Evolutionary conservation across 1,284 basidiomycete species (phyloP).

Genomic region (Apiotrichum gracile): DNA sequence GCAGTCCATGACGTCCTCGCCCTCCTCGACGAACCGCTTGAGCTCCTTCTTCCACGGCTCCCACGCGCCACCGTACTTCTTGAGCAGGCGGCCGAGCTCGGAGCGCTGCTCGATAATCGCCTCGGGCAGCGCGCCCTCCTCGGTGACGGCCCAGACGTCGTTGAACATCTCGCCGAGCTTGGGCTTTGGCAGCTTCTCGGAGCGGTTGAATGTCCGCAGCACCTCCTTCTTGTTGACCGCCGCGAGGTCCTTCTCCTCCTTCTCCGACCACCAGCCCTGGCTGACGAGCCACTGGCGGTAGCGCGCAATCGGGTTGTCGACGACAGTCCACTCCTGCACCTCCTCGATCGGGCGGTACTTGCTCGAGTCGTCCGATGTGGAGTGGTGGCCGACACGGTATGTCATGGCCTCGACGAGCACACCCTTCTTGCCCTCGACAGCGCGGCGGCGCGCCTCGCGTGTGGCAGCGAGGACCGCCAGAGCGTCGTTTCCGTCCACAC

Average conservation of each 20-base stretch:
- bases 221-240: slow-evolving; percentile 65
- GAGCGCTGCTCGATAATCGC: slow-evolving; percentile 75
- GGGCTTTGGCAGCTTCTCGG: slow-evolving; percentile 65
- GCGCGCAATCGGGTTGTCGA: slow-evolving; percentile 81
- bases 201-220: slow-evolving; percentile 68
- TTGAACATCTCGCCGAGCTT: slow-evolving; percentile 75
- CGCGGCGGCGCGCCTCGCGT: slow-evolving; percentile 67
- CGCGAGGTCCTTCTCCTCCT: slow-evolving; percentile 68
- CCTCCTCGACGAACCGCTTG: slow-evolving; percentile 70
- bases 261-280: slow-evolving; percentile 76
- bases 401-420: slow-evolving; percentile 90
- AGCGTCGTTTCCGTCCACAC: slow-evolving; percentile 91
- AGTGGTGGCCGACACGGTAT: slow-evolving; percentile 90
- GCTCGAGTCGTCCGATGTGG: slow-evolving; percentile 88
- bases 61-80: slow-evolving; percentile 76
- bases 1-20: slow-evolving; percentile 57
- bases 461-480: slow-evolving; percentile 80
- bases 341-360: slow-evolving; percentile 79
- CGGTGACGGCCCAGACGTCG: slow-evolving; percentile 58
- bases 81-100: slow-evolving; percentile 66
- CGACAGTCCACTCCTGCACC: slow-evolving; percentile 76
- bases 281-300: slow-evolving; percentile 77
- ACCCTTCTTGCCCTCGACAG: slow-evolving; percentile 71
- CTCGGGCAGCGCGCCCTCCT: slow-evolving; percentile 72
- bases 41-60: slow-evolving; percentile 79